Conservation (phyloP, 495 filamentous ascomycete species). For the Cercophora sp. region DNA sequence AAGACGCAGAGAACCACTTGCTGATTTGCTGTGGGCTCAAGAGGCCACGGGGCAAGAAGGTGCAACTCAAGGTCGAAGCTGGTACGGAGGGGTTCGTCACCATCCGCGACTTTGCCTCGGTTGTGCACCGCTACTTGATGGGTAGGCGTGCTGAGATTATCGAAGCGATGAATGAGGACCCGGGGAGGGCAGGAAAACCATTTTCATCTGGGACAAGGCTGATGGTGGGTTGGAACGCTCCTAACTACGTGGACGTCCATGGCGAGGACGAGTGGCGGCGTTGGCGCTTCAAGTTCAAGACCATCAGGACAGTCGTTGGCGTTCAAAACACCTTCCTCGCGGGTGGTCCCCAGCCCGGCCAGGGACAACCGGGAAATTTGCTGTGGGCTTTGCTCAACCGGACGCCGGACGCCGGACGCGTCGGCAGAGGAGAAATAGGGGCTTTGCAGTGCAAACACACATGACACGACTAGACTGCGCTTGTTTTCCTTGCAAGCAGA, state of each 20-base stretch:
- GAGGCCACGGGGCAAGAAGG: slow-evolving; percentile 17
- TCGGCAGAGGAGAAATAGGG: no score
- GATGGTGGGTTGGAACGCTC: not conserved
- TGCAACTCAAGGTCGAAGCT: slow-evolving; percentile 12
- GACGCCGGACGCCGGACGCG: no score
- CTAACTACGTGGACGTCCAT: not conserved
- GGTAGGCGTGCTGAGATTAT: slow-evolving; percentile 22
- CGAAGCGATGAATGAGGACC: slow-evolving; percentile 8
- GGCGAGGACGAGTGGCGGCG: not conserved
- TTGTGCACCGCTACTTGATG: slow-evolving; percentile 25
- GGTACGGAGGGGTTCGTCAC: slow-evolving; percentile 17
- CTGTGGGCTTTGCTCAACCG: no score
- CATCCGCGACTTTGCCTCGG: slow-evolving; percentile 22
- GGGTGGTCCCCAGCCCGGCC: not conserved
- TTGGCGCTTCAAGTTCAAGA: not conserved
- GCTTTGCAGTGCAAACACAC: no score
- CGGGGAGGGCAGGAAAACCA: not conserved
- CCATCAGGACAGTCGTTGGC: not conserved
- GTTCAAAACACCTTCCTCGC: not conserved
- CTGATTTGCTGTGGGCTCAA: slow-evolving; percentile 17
- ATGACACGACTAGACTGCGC: no score
- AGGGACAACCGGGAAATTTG: no score
- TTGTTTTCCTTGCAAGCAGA: no score
- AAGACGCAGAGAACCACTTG: slow-evolving; percentile 13
- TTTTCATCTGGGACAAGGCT: slow-evolving; percentile 5